Base-by-base conservation (phyloP, 2,329 filamentous ascomycete genomes). In the Emydomyces testavorans region DNA sequence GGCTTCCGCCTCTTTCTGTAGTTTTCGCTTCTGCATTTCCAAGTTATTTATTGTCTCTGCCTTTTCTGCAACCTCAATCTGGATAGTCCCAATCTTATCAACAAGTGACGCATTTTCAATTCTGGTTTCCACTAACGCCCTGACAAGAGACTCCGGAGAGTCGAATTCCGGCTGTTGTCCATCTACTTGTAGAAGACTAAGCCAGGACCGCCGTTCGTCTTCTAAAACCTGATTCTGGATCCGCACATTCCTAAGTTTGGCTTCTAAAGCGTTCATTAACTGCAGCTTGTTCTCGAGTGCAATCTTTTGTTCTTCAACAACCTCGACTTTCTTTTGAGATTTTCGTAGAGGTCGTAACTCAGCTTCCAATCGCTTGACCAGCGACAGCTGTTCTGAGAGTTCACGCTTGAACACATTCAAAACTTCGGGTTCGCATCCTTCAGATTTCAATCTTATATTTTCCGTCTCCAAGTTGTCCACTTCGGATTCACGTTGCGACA, bases 231-330 rank as follows among this genome's bases (percentile, higher is more conserved):
- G 85, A 46, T 85, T 82, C 59, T 94, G 88, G 32, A 94, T 74
- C 52, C 84, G 78, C 16, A 83, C 78, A 61, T 94, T 90, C 7
- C 78, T 75, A 10, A 96, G 72, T 60, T 95, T 85, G 23, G 77
- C 73, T 58, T 92, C 80, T 7, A 94, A 60, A 10, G 78, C 73
- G 49, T 85, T 79, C 64, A 90, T 82, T 31, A 83, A 72, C 51
- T 86, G 80, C 1, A 98, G 64, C 59, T 80, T 86, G 26, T 81
- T 79, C 63, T 92, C 83, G 18, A 98, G 69, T 0, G 80, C 78
- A 52, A 85, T 76, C 71, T 96, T 96, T 69, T 98, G 88, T 63
- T 98, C 92, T 62, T 98, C 88, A 0, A 96, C 84, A 1, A 98
- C 78, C 60, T 94, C 86, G 1, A 94, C 82, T n/a, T 85, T 86